Percentiles rank a stretch among this genome's conserved stretches.
phyloP scores from a whole-genome alignment of 352 stramenopile genomes.

The Pythium scleroteichum region DNA sequence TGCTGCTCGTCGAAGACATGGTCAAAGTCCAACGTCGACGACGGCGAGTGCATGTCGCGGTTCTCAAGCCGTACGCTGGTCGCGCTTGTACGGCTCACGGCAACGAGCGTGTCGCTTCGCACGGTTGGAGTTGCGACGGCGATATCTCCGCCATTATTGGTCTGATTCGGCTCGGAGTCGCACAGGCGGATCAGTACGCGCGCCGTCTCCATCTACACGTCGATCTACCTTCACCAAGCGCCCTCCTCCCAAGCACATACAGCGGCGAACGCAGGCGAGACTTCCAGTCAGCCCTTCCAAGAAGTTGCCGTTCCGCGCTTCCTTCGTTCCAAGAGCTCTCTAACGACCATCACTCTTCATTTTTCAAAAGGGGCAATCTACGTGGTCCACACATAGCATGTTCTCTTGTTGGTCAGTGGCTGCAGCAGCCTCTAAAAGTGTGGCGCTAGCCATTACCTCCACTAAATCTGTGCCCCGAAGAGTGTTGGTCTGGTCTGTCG shows the following conservation, averaged over 20 bases:
- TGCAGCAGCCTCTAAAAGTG: background rate
- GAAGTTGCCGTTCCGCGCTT: too few relatives aligned
- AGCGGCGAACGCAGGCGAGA: background rate
- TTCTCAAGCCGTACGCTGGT: constrained; percentile 71
- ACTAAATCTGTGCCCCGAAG: too few relatives aligned
- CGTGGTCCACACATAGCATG: constrained; percentile 9
- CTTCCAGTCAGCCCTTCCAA: background rate
- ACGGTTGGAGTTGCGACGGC: background rate
- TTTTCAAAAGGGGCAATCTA: background rate
- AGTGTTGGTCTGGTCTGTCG: background rate
- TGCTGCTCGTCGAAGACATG: constrained; percentile 58
- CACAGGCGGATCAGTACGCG: constrained; percentile 61
- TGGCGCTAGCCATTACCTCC: too few relatives aligned
- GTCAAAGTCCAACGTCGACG: constrained; percentile 79
- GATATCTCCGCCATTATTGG: constrained; percentile 5
- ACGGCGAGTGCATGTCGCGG: constrained; percentile 72
- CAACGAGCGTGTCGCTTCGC: constrained; percentile 15
- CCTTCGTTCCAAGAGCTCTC: too few relatives aligned
- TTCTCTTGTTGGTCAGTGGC: background rate
- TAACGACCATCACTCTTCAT: constrained; percentile 14
- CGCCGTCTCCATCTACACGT: constrained; percentile 33
- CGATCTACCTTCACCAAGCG: background rate
- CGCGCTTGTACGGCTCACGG: constrained; percentile 59
- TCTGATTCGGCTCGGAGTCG: background rate
- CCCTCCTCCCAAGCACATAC: constrained; percentile 9